Percentiles rank a stretch among this genome's conserved stretches.
Conservation (phyloP, 768 basidiomycete genomes). For the Goffeauzyma gilvescens region DNA sequence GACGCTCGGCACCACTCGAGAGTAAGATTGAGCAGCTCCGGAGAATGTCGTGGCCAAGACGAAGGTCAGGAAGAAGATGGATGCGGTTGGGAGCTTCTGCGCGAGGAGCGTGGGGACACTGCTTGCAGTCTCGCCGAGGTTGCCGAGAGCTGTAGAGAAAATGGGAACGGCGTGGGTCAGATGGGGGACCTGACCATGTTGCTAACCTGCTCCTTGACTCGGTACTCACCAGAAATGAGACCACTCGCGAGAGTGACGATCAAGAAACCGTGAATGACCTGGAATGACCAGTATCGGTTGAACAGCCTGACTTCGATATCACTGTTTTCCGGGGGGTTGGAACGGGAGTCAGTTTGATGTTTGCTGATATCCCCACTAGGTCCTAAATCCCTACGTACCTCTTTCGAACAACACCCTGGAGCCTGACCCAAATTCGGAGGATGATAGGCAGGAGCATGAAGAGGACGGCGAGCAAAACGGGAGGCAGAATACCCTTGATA, state of each 20-base stretch:
- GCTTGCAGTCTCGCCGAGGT: conserved; percentile 15
- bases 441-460: conserved; percentile 32
- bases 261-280: conserved; percentile 34
- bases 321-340: conserved; percentile 4
- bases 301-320: conserved; percentile 30
- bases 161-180: no score
- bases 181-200: no score
- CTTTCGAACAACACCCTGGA: conserved; percentile 25
- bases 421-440: conserved; percentile 23
- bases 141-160: conserved; percentile 11
- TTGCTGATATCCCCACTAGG: no score
- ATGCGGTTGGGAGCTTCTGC: conserved; percentile 22
- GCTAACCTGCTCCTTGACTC: no score
- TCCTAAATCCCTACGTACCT: conserved; percentile 20
- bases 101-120: conserved; percentile 19
- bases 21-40: conserved; percentile 24
- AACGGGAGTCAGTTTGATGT: neutral
- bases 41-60: conserved; percentile 28
- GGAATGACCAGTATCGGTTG: conserved; percentile 32
- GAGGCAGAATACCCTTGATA: conserved; percentile 32
- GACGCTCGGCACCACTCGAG: conserved; percentile 25
- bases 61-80: conserved; percentile 33
- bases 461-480: conserved; percentile 29
- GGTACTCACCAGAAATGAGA: conserved; percentile 14
- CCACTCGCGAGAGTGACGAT: conserved; percentile 30